Base-by-base conservation (phyloP, 495 filamentous ascomycete genomes). In the Aspergillus sclerotioniger region DNA sequence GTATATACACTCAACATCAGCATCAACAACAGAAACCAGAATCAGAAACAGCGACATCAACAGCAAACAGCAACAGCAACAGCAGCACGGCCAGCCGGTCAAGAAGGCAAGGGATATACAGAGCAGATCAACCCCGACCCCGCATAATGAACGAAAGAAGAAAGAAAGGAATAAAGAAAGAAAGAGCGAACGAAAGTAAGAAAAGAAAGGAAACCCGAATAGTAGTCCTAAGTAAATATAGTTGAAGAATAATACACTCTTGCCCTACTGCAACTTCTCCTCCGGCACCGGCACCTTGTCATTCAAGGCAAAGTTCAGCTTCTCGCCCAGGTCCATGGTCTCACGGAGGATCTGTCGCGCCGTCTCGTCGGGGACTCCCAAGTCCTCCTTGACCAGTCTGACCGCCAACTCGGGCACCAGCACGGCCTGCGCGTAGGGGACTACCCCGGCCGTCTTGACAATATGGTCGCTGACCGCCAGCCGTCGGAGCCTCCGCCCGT, bases 351-450 rank as follows among this genome's bases (percentile, higher is more conserved):
- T 84, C 52, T 74, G 67, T 64, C 87, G 78, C 15, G 92, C 91
- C 59, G 78, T 68, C 46, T 84, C 83, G 53, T 83, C 82, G 6
- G 73, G 71, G n/a, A 88, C 80, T 0, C 70, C 65, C 89, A 97
- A 89, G 65, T 98, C 94, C 60, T 96, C 88, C 76, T 82, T 89
- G 25, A 98, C 87, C 16, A 98, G 79, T 60, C 75, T 72, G 2
- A 90, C 77, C 5, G 88, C 83, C 49, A 97, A 68, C 67, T 98
- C 94, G 0, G 92, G 92, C 13, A 96, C 91, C 43, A 97, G 73
- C 3, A 98, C 94, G 0, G 79, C 76, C 71, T 96, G 91, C 8
- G 96, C 83, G 62, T 90, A 98, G 16, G 80, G 82, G 13, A 84
- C 84, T 28, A 90, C 79, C 9, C 91, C 90, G 21, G 87, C 79